Evolutionary conservation across 2,329 filamentous ascomycete genomes (phyloP), one percentile per base, ranked within the genome.

Genomic region (Apiospora marii): DNA sequence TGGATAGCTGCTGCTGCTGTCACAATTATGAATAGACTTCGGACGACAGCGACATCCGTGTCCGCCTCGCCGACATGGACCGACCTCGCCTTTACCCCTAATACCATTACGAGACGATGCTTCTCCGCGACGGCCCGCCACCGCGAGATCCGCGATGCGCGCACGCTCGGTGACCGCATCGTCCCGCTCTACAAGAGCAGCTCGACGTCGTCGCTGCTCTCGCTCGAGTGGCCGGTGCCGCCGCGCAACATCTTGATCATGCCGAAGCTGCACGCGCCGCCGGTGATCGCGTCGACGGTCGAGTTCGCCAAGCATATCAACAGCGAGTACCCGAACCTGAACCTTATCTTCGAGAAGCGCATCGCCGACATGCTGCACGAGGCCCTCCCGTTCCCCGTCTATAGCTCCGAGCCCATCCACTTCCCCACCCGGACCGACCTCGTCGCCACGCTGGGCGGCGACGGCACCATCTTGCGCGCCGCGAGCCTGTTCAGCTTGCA

Each of bases 371-470:
- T 92, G 73, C 85, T 98, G 44, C 93, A 97, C 80, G 85, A 90
- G 4, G 85, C 85, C 1, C 86, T 98, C 6, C 82, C 90, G 4
- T 95, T 95, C 75, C 93, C 95, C 6, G 88, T 97, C 53, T 95
- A 94, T 79, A 87, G 88, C 46, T 83, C 83, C 71, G 83, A 84
- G 51, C 85, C 44, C 86, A 85, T 30, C 34, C 69, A 72, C 49
- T 90, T 96, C 71, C 90, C 94, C 53, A 86, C 91, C 72, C 98
- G 96, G 84, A 92, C 97, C 73, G 96, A 99, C 79, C 87, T 98
- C 73, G 92, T 96, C 30, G 92, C 94, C 61, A 98, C 96, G 0
- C 90, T 99, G 69, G 96, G 96, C 70, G 96, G 96, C 58, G 96
- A 99, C 81, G 95, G 95, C 74, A 98, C 95, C 2, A 96, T 98